Evolutionary conservation across 2,329 filamentous ascomycete species (phyloP), one percentile per base, ranked within the genome.

Genomic region (Aspergillus sp.): DNA sequence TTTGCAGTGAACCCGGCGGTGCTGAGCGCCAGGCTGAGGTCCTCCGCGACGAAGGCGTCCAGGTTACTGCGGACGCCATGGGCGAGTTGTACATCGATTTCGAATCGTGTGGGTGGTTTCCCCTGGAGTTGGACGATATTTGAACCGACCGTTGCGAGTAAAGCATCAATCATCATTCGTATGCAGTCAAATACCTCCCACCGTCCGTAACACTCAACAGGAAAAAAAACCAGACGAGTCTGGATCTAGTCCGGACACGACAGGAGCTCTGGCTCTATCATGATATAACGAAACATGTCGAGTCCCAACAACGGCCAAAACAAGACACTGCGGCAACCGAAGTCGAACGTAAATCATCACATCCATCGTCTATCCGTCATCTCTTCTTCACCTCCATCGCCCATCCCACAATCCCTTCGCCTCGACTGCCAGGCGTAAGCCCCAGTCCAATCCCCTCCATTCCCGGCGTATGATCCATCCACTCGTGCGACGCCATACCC

Each of bases 401-500:
- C 89, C 89, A 96, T 3, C 89, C 89, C 34, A 94, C 86, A 52
- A 96, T 96, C 0, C 85, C 88, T 36, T 95, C 89, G 1, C 89
- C 89, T 36, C 78, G 78, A 43, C 80, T 86, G 5, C 86, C 86
- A 1, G 93, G 82, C 29, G 78, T 66, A 19, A 95, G 69, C 11
- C 81, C 76, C 40, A 95, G 71, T 55, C 75, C 78, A 35, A 89
- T 63, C 8, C 72, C 74, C 49, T 88, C 80, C 88, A 98, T 96
- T 5, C 88, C 89, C 20, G 81, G 80, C 3, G 88, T 88, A 44
- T 86, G 82, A 40, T 83, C 77, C 45, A 96, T 62, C 74, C 89
- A 96, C 4, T 67, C 57, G 48, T 93, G 86, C 5, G 81, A 80
- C 3, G 83, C 80, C 91, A 96, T 96, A 4, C 91, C 91, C 22